Percentiles rank a stretch among this genome's conserved stretches.
Conservation (phyloP, 345 rosid species). For the Lepidium didymum region DNA sequence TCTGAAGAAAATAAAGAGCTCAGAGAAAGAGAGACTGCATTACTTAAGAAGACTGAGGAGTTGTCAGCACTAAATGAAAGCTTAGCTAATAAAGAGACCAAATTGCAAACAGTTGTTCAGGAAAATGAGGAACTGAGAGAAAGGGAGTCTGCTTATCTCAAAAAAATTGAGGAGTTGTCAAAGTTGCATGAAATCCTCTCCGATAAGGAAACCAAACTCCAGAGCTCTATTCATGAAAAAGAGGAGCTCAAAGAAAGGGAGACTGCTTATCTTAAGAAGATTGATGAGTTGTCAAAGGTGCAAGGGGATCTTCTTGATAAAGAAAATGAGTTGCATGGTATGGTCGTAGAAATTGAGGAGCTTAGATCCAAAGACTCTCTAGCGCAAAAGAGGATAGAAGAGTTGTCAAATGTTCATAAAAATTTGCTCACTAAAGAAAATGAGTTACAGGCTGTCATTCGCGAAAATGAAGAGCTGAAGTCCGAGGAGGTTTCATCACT, state of each 20-base stretch:
- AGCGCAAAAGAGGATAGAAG: conserved; percentile 2
- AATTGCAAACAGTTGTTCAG: conserved; percentile 49
- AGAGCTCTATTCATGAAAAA: background rate
- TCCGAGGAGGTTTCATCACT: conserved; percentile 5
- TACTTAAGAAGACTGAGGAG: conserved; percentile 11
- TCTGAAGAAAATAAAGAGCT: conserved; percentile 57
- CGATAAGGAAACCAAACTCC: background rate
- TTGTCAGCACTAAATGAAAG: background rate
- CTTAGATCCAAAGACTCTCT: background rate
- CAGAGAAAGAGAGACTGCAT: conserved; percentile 13
- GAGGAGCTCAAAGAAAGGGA: conserved; percentile 6
- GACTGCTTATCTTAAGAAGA: conserved; percentile 4
- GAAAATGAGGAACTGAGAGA: conserved; percentile 30
- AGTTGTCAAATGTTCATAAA: background rate
- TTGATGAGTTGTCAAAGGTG: conserved; percentile 22
- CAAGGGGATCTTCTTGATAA: background rate
- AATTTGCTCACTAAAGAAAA: conserved; percentile 30
- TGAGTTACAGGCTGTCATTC: conserved; percentile 51
- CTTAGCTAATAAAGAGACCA: conserved; percentile 20
- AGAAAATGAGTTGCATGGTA: conserved; percentile 2
- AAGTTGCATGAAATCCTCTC: conserved; percentile 4
- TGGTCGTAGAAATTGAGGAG: background rate
- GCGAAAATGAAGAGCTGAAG: conserved; percentile 62
- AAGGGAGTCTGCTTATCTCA: conserved; percentile 58
- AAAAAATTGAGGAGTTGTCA: conserved; percentile 16